Conservation (phyloP, 257 asterid genomes). For the Eustoma russellianum region DNA sequence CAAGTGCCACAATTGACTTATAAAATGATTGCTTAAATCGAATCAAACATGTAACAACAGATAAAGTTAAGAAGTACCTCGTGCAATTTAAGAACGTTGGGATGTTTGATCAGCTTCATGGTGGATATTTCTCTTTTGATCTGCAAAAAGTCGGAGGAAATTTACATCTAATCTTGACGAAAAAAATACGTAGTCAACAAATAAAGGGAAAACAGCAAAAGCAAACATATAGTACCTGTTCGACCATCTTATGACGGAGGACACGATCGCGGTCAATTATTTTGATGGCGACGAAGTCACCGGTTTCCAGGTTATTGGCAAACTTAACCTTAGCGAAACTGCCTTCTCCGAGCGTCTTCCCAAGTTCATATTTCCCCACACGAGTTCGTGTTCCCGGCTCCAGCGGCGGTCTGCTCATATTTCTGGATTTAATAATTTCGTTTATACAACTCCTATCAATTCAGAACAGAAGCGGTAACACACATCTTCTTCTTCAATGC, state of each 20-base stretch:
- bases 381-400: slow-evolving; percentile 28
- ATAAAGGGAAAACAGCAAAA: not conserved
- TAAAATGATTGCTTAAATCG: too few species aligned
- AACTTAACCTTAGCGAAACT: slow-evolving; percentile 72
- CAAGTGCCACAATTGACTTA: too few species aligned
- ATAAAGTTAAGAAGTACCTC: slow-evolving; percentile 33
- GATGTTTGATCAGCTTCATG: slow-evolving; percentile 82
- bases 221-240: slow-evolving; percentile 31
- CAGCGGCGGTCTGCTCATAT: slow-evolving; percentile 26
- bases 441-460: too few species aligned
- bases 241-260: slow-evolving; percentile 61
- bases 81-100: slow-evolving; percentile 55
- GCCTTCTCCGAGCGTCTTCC: slow-evolving; percentile 74
- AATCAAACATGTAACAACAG: not conserved
- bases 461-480: not conserved
- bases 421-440: not conserved
- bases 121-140: slow-evolving; percentile 77
- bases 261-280: slow-evolving; percentile 58
- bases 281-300: slow-evolving; percentile 61
- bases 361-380: slow-evolving; percentile 66
- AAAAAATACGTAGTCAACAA: not conserved
- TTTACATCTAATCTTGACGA: too few species aligned
- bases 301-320: slow-evolving; percentile 39
- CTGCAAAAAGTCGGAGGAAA: slow-evolving; percentile 23
- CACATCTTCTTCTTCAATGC: too few species aligned